Evolutionary conservation across 352 stramenopile species (phyloP).

Genomic region (Pythium scleroteichum): DNA sequence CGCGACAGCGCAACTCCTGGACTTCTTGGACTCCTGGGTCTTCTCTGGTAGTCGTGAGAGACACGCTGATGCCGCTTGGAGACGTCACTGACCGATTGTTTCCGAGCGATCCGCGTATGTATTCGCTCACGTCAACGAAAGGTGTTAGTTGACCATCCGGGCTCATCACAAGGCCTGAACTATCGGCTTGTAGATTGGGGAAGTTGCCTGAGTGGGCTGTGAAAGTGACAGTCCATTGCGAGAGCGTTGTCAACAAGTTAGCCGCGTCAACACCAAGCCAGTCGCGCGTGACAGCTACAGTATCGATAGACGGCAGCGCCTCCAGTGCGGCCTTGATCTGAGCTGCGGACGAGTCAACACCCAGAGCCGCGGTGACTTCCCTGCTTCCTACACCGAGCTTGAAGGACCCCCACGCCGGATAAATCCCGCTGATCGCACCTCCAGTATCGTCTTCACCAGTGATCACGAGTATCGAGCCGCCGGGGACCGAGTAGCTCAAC

Average conservation of each 20-base stretch:
- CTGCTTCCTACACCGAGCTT: constrained; percentile 44
- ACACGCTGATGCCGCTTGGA: constrained; percentile 55
- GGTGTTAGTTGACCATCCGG: constrained; percentile 54
- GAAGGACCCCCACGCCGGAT: constrained; percentile 89
- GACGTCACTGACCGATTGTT: constrained; percentile 69
- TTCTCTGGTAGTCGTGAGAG: constrained; percentile 49
- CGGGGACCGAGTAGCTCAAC: constrained; percentile 40
- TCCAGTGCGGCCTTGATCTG: constrained; percentile 75
- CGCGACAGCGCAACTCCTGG: constrained; percentile 61
- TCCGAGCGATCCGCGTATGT: constrained; percentile 49
- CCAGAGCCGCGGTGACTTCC: constrained; percentile 53
- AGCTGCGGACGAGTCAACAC: constrained; percentile 59
- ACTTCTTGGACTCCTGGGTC: constrained; percentile 71
- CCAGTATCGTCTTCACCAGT: constrained; percentile 45
- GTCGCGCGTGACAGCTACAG: constrained; percentile 75
- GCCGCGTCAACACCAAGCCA: constrained; percentile 62
- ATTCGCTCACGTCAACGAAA: constrained; percentile 53
- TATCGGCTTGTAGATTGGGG: constrained; percentile 46
- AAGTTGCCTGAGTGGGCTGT: constrained; percentile 51
- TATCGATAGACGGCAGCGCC: constrained; percentile 71
- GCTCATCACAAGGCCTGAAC: constrained; percentile 36
- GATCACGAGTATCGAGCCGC: constrained; percentile 38
- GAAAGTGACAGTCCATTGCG: constrained; percentile 81
- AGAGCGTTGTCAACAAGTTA: constrained; percentile 38
- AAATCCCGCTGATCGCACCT: constrained; percentile 71